Evolutionary conservation across 805 yeast genomes (phyloP).

Genomic region (Barnettozyma siamensis): DNA sequence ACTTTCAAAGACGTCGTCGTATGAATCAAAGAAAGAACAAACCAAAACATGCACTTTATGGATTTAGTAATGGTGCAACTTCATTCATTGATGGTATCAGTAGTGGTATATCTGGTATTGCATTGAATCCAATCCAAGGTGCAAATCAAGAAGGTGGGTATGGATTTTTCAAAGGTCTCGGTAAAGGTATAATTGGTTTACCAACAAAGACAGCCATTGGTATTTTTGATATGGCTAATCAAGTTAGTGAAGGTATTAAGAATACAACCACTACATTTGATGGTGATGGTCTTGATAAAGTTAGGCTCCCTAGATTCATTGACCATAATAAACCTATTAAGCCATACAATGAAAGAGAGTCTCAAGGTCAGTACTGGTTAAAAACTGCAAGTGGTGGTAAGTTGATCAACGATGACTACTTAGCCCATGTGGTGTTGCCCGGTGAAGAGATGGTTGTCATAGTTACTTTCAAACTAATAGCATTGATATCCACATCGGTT

Average conservation of each 20-base stretch:
- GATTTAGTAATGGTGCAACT: slow-evolving; percentile 79
- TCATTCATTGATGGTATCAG: slow-evolving; percentile 83
- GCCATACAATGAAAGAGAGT: slow-evolving; percentile 72
- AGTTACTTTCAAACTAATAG: slow-evolving; percentile 64
- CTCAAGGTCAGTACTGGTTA: slow-evolving; percentile 93
- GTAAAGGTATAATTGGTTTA: slow-evolving; percentile 89
- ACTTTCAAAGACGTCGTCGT: slow-evolving; percentile 78
- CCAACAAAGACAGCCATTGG: slow-evolving; percentile 98
- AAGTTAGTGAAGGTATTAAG: slow-evolving; percentile 88
- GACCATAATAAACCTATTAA: slow-evolving; percentile 66
- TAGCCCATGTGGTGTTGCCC: slow-evolving; percentile 80
- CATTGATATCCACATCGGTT: slow-evolving; percentile 58
- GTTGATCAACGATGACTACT: slow-evolving; percentile 63
- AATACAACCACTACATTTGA: slow-evolving; percentile 90
- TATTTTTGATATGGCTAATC: slow-evolving; percentile 83
- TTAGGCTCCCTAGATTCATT: slow-evolving; percentile 76
- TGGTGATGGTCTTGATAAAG: slow-evolving; percentile 66
- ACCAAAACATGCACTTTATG: slow-evolving; percentile 81
- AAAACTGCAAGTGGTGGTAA: slow-evolving; percentile 79
- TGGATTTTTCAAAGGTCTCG: slow-evolving; percentile 91
- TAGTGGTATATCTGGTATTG: slow-evolving; percentile 86
- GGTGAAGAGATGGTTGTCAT: slow-evolving; percentile 75
- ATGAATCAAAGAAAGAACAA: slow-evolving; percentile 68
- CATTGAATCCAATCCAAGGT: slow-evolving; percentile 86
- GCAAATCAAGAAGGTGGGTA: slow-evolving; percentile 83